phyloP scores from a whole-genome alignment of 83 land plant species.

The Isoetes engelmannii region DNA sequence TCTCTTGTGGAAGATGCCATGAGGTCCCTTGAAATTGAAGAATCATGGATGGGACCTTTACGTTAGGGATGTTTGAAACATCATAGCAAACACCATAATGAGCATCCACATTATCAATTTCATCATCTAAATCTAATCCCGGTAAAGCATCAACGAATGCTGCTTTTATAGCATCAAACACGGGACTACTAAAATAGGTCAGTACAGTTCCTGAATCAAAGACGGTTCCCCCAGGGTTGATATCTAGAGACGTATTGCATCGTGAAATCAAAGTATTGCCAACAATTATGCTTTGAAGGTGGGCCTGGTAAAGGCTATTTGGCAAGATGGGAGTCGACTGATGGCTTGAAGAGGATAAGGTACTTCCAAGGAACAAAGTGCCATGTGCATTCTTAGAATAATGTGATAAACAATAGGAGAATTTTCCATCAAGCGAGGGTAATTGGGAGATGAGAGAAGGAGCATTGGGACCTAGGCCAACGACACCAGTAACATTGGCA shows the following conservation, averaged over 20 bases:
- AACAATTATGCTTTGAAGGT: slow-evolving; percentile 25
- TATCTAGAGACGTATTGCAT: slow-evolving; percentile 40
- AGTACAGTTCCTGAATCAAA: slow-evolving; percentile 64
- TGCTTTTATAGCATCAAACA: slow-evolving; percentile 21
- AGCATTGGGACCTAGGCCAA: slow-evolving; percentile 50
- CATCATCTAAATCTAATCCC: no score
- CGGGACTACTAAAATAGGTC: slow-evolving; percentile 28
- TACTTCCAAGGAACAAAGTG: slow-evolving; percentile 28
- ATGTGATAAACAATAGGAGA: slow-evolving; percentile 67
- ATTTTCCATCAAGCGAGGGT: slow-evolving; percentile 30
- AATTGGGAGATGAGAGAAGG: slow-evolving; percentile 40
- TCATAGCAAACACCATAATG: no score
- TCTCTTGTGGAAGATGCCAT: no score
- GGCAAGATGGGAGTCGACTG: slow-evolving; percentile 43
- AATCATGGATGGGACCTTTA: no score
- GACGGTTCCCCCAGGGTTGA: slow-evolving; percentile 56
- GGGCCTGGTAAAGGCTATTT: slow-evolving; percentile 42
- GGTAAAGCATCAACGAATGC: slow-evolving; percentile 25
- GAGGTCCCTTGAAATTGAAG: no score
- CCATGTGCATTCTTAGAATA: slow-evolving; percentile 40
- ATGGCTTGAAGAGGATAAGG: slow-evolving; percentile 1
- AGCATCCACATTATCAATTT: no score
- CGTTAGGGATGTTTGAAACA: no score
- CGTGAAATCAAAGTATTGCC: slow-evolving; percentile 26
- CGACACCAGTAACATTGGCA: no score